These are phyloP conservation scores for Fagus crenata DNA, from an alignment of 306 rosid species.

Conservation along the genomic window DNA sequence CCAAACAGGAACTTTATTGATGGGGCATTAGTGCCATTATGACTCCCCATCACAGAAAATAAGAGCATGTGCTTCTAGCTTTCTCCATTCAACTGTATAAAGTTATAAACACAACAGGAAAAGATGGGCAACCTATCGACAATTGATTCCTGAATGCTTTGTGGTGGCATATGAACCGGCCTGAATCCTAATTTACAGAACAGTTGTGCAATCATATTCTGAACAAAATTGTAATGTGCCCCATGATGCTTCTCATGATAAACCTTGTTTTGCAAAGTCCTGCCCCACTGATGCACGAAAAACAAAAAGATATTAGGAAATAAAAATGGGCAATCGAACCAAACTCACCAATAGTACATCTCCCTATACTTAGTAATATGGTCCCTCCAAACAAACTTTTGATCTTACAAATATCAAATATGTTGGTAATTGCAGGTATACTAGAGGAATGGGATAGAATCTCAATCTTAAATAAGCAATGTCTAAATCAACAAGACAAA, in stretches of 20 bases:
- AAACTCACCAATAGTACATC: too few relatives aligned
- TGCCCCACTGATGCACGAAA: constrained; percentile 51
- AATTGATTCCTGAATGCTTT: constrained; percentile 20
- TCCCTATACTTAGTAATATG: too few relatives aligned
- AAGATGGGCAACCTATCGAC: neutral
- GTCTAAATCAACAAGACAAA: too few relatives aligned
- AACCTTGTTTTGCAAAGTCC: constrained; percentile 51
- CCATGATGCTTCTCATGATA: constrained; percentile 40
- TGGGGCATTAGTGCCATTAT: neutral
- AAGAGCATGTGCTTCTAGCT: neutral
- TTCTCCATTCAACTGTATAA: neutral
- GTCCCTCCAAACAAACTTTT: too few relatives aligned
- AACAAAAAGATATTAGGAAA: neutral
- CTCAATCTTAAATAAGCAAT: too few relatives aligned
- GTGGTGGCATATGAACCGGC: constrained; percentile 15
- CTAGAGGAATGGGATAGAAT: too few relatives aligned
- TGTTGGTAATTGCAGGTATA: too few relatives aligned
- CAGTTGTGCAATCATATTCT: constrained; percentile 10
- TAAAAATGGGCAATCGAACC: neutral
- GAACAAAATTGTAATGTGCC: constrained; percentile 32
- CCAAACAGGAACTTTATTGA: too few relatives aligned
- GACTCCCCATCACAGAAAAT: constrained; percentile 11
- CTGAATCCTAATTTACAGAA: constrained; percentile 37
- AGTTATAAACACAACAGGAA: neutral
- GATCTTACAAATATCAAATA: too few relatives aligned